A percentile compares a stretch with the other conserved stretches of the same genome.
Conservation (phyloP, 2,329 filamentous ascomycete genomes). For the Drechslera avenae region DNA sequence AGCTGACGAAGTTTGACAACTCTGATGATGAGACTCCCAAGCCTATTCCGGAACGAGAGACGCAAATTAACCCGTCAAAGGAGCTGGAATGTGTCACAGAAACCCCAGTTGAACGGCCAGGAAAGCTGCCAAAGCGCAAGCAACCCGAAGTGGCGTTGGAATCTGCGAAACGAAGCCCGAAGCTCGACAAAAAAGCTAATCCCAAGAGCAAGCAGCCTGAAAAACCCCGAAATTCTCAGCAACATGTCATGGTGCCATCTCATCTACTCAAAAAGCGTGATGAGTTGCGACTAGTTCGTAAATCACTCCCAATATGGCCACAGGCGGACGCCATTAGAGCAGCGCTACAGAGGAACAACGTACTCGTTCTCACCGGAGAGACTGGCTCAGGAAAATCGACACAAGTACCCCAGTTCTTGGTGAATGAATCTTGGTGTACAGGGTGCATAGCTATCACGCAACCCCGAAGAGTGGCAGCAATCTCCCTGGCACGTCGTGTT, state of each 20-base stretch:
- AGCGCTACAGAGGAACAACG: slow-evolving; percentile 66
- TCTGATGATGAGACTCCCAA: slow-evolving; percentile 10
- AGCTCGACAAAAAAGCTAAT: slow-evolving; percentile 1
- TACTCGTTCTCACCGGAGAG: slow-evolving; percentile 87
- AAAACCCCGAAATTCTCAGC: slow-evolving; percentile 2
- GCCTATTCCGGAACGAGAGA: not conserved
- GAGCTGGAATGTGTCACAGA: not conserved
- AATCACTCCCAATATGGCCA: slow-evolving; percentile 79
- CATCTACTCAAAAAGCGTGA: slow-evolving; percentile 53
- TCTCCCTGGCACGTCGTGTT: slow-evolving; percentile 85
- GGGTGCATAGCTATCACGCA: slow-evolving; percentile 88
- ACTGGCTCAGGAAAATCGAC: slow-evolving; percentile 98
- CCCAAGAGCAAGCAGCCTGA: slow-evolving; percentile 7
- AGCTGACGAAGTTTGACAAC: slow-evolving; percentile 22
- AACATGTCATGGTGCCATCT: slow-evolving; percentile 20
- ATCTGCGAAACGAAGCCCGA: not conserved
- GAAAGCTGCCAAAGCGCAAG: slow-evolving; percentile 2
- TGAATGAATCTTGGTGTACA: slow-evolving; percentile 78
- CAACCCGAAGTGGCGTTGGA: slow-evolving; percentile 2
- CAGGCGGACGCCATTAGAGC: slow-evolving; percentile 72
- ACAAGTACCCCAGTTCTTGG: slow-evolving; percentile 90
- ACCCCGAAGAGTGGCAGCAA: slow-evolving; percentile 90
- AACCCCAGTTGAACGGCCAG: not conserved
- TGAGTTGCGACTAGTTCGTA: slow-evolving; percentile 59
- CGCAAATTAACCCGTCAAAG: not conserved